Conservation (phyloP, 2,329 filamentous ascomycete species). For the Calycina herbarum region DNA sequence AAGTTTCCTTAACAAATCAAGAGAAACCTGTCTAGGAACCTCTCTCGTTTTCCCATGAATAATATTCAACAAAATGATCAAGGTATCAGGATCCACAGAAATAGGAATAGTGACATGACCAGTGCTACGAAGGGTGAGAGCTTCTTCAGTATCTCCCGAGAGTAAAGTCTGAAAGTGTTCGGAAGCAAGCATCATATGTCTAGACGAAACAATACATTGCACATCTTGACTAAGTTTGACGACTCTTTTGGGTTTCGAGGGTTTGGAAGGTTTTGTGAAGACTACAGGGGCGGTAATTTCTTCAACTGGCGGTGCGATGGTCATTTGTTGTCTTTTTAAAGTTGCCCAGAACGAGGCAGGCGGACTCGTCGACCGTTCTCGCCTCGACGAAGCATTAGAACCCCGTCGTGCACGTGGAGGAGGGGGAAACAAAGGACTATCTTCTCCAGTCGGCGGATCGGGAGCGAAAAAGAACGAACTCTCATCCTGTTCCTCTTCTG, state of each 20-base stretch:
- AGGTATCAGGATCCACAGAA: slow-evolving; percentile 39
- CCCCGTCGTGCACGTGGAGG: slow-evolving; percentile 23
- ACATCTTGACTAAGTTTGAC: slow-evolving; percentile 14
- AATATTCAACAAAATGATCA: slow-evolving; percentile 46
- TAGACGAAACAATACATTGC: slow-evolving; percentile 26
- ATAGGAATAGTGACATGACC: slow-evolving; percentile 24
- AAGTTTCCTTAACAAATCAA: slow-evolving; percentile 47
- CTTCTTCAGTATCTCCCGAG: slow-evolving; percentile 19
- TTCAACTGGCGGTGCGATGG: not conserved
- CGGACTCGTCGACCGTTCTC: slow-evolving; percentile 27
- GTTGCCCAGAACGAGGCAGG: slow-evolving; percentile 29
- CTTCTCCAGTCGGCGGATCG: slow-evolving; percentile 23
- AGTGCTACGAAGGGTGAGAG: slow-evolving; percentile 13
- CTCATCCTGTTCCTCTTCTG: slow-evolving; percentile 16
- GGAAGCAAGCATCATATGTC: slow-evolving; percentile 30
- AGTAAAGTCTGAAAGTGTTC: slow-evolving; percentile 23
- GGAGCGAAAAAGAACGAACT: slow-evolving; percentile 28
- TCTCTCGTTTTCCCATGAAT: slow-evolving; percentile 45
- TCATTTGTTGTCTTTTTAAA: slow-evolving; percentile 25
- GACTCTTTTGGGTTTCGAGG: not conserved
- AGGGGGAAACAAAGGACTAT: slow-evolving; percentile 28
- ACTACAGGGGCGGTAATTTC: slow-evolving; percentile 1
- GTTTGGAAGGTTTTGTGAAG: not conserved
- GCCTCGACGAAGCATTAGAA: slow-evolving; percentile 23
- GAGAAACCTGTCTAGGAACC: slow-evolving; percentile 41